phyloP scores from a whole-genome alignment of 768 basidiomycete species.

The Xanthoconium purpureum region DNA sequence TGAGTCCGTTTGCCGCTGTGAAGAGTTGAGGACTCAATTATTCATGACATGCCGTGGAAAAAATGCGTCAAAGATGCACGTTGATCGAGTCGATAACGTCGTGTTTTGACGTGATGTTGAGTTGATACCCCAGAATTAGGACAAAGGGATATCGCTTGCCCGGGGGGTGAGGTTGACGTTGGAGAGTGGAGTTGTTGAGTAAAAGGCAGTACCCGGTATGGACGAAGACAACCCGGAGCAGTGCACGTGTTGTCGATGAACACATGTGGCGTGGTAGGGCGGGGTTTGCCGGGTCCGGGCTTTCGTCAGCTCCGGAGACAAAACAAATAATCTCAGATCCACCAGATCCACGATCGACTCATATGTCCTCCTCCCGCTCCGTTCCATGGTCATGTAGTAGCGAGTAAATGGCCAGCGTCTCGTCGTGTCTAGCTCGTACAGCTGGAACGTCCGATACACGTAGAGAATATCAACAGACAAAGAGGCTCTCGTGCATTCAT shows the following conservation, averaged over 20 bases:
- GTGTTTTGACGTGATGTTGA: background rate
- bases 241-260: background rate
- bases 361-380: background rate
- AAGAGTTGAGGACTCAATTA: background rate
- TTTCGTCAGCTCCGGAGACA: constrained; percentile 32
- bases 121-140: background rate
- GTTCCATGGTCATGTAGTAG: background rate
- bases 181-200: background rate
- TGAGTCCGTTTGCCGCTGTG: background rate
- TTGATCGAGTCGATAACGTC: background rate
- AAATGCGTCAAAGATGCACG: background rate
- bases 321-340: constrained; percentile 32
- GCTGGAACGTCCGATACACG: background rate
- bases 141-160: background rate
- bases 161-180: background rate
- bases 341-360: constrained; percentile 18
- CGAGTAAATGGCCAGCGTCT: background rate
- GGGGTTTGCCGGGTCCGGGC: constrained; percentile 34
- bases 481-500: background rate
- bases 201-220: constrained; percentile 16
- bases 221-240: constrained; percentile 4
- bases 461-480: background rate
- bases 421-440: background rate
- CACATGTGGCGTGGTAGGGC: constrained; percentile 3
- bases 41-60: background rate